Percentiles rank a stretch among this genome's conserved stretches.
Evolutionary conservation across 2,329 filamentous ascomycete genomes (phyloP).

Genomic region (Sarocladium strictum): DNA sequence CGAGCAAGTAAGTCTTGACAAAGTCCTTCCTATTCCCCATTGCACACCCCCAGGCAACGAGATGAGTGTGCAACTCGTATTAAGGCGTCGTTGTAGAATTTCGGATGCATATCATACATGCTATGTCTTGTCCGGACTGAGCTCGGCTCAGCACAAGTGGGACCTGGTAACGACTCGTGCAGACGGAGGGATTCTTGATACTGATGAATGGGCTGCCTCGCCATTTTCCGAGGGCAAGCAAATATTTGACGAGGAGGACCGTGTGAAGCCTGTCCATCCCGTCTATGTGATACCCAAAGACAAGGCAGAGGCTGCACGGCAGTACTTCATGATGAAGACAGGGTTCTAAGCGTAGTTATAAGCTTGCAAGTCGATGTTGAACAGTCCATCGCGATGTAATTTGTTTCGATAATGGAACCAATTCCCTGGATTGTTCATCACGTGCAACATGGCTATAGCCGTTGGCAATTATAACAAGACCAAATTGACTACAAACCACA

Average conservation of each 20-base stretch:
- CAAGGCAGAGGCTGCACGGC: constrained; percentile 57
- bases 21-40: constrained; percentile 4
- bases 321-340: constrained; percentile 56
- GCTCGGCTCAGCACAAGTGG: constrained; percentile 70
- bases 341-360: constrained; percentile 54
- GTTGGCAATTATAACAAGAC: background rate
- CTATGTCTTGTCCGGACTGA: constrained; percentile 83
- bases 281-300: constrained; percentile 77
- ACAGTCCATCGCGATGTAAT: background rate
- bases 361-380: background rate
- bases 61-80: constrained; percentile 6
- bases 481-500: background rate
- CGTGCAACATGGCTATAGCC: constrained; percentile 5
- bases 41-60: constrained; percentile 6
- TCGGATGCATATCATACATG: constrained; percentile 90
- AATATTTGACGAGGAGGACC: constrained; percentile 66
- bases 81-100: constrained; percentile 37
- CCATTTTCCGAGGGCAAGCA: constrained; percentile 49
- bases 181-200: constrained; percentile 16
- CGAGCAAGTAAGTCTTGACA: constrained; percentile 63
- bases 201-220: constrained; percentile 39
- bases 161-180: constrained; percentile 30
- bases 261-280: constrained; percentile 68
- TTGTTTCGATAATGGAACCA: background rate
- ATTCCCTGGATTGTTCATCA: background rate